Evolutionary conservation across 1,284 basidiomycete genomes (phyloP).

Genomic region (Phellopilus nigrolimitatus): DNA sequence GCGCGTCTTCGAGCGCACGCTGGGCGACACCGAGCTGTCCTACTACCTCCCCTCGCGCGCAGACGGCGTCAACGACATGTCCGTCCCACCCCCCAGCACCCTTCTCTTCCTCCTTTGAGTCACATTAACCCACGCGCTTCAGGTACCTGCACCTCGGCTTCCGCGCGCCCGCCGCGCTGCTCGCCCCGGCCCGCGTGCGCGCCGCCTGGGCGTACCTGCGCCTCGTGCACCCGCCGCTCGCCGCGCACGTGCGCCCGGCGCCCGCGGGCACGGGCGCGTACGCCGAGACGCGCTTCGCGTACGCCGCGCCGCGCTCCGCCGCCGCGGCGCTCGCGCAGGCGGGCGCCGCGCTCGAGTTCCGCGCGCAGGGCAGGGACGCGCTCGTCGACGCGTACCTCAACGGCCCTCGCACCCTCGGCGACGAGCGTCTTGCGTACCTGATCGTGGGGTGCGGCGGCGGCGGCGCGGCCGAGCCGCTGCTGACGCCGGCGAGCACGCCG

Average conservation of each 20-base stretch:
- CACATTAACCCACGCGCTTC: conserved; percentile 1
- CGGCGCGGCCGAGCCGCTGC: not conserved
- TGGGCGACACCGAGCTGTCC: conserved; percentile 64
- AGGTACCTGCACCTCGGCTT: conserved; percentile 73
- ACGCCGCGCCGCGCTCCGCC: conserved; percentile 19
- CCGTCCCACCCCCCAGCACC: conserved; percentile 16
- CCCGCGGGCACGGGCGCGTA: conserved; percentile 40
- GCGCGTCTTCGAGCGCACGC: conserved; percentile 36
- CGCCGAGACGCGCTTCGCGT: conserved; percentile 63
- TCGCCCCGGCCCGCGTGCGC: conserved; percentile 44
- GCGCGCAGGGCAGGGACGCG: conserved; percentile 39
- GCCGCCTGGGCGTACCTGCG: conserved; percentile 67
- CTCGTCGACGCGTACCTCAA: conserved; percentile 65
- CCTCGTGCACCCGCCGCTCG: conserved; percentile 62
- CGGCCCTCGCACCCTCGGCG: conserved; percentile 67
- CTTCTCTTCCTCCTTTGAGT: conserved; percentile 2
- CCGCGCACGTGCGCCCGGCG: conserved; percentile 53
- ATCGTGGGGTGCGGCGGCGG: conserved; percentile 48
- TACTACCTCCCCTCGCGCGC: conserved; percentile 72
- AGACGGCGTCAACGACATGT: conserved; percentile 82
- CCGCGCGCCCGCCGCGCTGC: conserved; percentile 38
- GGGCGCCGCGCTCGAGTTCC: conserved; percentile 6
- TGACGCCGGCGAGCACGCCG: conserved; percentile 31
- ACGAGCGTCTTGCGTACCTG: conserved; percentile 65
- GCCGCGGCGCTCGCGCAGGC: conserved; percentile 12